A percentile compares a stretch with the other conserved stretches of the same genome.
These are phyloP conservation scores for Leccinum solheimii DNA, from an alignment of 1,284 basidiomycete species.

Conservation along the genomic window DNA sequence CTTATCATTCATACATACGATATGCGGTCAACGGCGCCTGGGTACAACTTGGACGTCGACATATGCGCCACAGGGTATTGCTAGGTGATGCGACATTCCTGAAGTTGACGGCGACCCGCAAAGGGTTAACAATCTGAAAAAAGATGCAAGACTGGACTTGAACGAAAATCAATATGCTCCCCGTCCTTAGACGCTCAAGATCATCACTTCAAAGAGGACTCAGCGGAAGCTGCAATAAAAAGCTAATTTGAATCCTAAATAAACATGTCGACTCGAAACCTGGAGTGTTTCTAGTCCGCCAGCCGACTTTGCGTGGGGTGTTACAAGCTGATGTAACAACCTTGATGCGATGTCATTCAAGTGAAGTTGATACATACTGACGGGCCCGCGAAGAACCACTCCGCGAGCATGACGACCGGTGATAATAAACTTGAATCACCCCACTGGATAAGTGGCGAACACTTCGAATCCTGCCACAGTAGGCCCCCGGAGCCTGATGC, in stretches of 20 bases:
- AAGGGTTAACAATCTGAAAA: not conserved
- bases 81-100: not conserved
- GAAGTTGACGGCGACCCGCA: not conserved
- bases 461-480: not conserved
- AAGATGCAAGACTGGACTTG: not conserved
- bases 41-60: not conserved
- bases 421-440: not conserved
- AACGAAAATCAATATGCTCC: not conserved
- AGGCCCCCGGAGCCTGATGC: not conserved
- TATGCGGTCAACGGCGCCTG: no score
- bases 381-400: not conserved
- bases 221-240: not conserved
- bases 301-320: not conserved
- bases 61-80: not conserved
- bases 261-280: not conserved
- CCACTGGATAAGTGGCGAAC: not conserved
- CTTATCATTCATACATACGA: no score
- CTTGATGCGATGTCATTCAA: conserved; percentile 1
- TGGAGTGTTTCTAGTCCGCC: not conserved
- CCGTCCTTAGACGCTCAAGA: not conserved
- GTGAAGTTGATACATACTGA: not conserved
- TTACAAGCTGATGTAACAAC: conserved; percentile 20
- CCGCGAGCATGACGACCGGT: not conserved
- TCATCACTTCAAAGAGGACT: not conserved
- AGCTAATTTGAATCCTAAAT: not conserved